Evolutionary conservation across 441 rosid genomes (phyloP).

Genomic region (Lepidium campestre): DNA sequence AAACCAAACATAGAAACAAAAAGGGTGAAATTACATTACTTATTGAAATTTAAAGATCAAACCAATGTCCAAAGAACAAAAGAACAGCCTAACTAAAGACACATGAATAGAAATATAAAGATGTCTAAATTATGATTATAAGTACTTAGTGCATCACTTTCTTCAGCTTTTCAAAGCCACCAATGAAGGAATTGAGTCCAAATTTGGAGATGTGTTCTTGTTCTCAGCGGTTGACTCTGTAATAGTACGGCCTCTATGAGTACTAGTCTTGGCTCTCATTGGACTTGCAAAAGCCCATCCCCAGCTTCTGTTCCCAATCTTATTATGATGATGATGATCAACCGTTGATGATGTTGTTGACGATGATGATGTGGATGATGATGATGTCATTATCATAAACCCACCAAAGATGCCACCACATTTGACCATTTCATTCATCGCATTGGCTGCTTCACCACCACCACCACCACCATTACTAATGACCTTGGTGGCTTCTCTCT

Average conservation of each 20-base stretch:
- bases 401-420: slow-evolving; percentile 96
- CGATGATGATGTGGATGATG: slow-evolving; percentile 50
- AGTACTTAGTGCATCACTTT: neutral
- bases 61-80: slow-evolving; percentile 21
- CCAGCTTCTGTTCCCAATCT: slow-evolving; percentile 49
- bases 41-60: slow-evolving; percentile 5
- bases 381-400: slow-evolving; percentile 68
- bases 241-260: slow-evolving; percentile 39
- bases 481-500: slow-evolving; percentile 47
- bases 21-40: slow-evolving; percentile 10
- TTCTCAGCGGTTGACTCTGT: slow-evolving; percentile 23
- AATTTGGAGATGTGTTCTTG: slow-evolving; percentile 37
- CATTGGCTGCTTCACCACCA: slow-evolving; percentile 18
- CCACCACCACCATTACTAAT: slow-evolving; percentile 19
- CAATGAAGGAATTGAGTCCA: slow-evolving; percentile 67
- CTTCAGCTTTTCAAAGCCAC: slow-evolving; percentile 56
- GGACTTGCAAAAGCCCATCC: slow-evolving; percentile 91
- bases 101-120: slow-evolving; percentile 19
- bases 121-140: neutral
- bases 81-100: slow-evolving; percentile 19
- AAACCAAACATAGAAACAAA: slow-evolving; percentile 2
- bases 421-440: slow-evolving; percentile 63
- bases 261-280: slow-evolving; percentile 67
- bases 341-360: slow-evolving; percentile 49
- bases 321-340: slow-evolving; percentile 31